These are phyloP conservation scores for Suhomyces choctaworum DNA, from an alignment of 1,139 yeast species.

Conservation along the genomic window DNA sequence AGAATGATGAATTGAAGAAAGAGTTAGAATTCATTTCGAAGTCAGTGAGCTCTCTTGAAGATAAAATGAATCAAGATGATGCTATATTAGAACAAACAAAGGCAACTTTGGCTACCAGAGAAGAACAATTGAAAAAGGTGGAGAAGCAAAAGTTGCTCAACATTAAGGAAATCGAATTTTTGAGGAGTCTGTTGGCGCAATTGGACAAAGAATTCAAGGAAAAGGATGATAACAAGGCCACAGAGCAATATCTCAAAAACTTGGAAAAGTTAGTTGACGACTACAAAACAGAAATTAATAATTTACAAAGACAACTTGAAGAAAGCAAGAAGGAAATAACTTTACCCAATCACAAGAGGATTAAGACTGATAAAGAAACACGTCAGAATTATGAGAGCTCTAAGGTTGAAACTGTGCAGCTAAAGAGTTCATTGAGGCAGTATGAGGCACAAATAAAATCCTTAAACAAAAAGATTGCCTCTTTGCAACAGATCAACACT, in stretches of 20 bases:
- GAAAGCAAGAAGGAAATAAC: background rate
- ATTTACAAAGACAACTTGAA: constrained; percentile 33
- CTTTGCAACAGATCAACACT: constrained; percentile 23
- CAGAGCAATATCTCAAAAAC: constrained; percentile 40
- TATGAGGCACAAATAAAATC: constrained; percentile 36
- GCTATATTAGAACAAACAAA: constrained; percentile 19
- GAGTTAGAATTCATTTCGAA: constrained; percentile 4
- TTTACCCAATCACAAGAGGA: constrained; percentile 24
- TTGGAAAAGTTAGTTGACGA: constrained; percentile 57
- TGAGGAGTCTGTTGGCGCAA: constrained; percentile 47
- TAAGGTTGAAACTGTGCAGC: constrained; percentile 32
- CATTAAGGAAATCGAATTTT: constrained; percentile 60
- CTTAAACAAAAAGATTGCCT: constrained; percentile 30
- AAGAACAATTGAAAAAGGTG: constrained; percentile 40
- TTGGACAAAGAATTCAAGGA: constrained; percentile 30
- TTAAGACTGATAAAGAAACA: constrained; percentile 22
- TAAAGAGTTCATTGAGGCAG: constrained; percentile 35
- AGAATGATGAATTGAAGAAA: constrained; percentile 12
- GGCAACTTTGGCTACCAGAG: constrained; percentile 28
- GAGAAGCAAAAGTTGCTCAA: constrained; percentile 57
- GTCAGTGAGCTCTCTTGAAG: background rate
- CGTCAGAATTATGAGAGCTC: constrained; percentile 11
- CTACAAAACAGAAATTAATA: constrained; percentile 54
- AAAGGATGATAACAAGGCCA: constrained; percentile 22
- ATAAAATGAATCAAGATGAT: constrained; percentile 4